These are phyloP conservation scores for Rhizophora mangle DNA, from an alignment of 345 rosid species.

Conservation along the genomic window DNA sequence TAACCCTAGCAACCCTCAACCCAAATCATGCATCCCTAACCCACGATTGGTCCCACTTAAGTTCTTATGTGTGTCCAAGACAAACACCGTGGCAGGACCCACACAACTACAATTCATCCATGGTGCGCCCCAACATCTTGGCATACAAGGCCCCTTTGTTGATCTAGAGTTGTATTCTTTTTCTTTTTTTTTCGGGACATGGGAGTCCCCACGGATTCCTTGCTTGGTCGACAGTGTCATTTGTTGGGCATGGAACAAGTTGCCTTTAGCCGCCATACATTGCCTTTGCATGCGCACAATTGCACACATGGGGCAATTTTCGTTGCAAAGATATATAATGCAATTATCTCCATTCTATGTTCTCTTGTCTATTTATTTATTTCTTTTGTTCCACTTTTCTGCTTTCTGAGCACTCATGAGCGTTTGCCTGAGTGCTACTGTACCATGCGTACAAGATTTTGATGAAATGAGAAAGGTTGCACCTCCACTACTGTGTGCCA, in stretches of 20 bases:
- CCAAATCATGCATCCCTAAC: slow-evolving; percentile 29
- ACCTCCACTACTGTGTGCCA: slow-evolving; percentile 30
- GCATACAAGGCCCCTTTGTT: slow-evolving; percentile 38
- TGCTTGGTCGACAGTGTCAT: slow-evolving; percentile 30
- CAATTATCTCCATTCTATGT: neutral
- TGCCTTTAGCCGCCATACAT: slow-evolving; percentile 62
- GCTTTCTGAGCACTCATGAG: slow-evolving; percentile 28
- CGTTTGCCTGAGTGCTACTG: slow-evolving; percentile 61
- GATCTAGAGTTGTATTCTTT: slow-evolving; percentile 11
- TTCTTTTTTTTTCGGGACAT: slow-evolving; percentile 21
- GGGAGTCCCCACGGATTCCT: slow-evolving; percentile 40
- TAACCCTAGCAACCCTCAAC: slow-evolving; percentile 10
- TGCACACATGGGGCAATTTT: slow-evolving; percentile 35
- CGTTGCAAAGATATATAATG: neutral
- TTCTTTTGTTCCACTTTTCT: neutral
- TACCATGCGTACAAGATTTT: slow-evolving; percentile 65
- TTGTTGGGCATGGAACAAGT: slow-evolving; percentile 25
- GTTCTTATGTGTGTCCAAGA: slow-evolving; percentile 33
- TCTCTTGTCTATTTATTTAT: neutral
- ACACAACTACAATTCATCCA: slow-evolving; percentile 42
- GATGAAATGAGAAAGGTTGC: slow-evolving; percentile 30
- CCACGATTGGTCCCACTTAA: slow-evolving; percentile 39
- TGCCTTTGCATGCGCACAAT: slow-evolving; percentile 48
- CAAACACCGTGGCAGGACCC: slow-evolving; percentile 51
- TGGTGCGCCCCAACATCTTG: slow-evolving; percentile 49